Base-by-base conservation (phyloP, 2,329 filamentous ascomycete species). In the Ceratocystis eucalypticola region DNA sequence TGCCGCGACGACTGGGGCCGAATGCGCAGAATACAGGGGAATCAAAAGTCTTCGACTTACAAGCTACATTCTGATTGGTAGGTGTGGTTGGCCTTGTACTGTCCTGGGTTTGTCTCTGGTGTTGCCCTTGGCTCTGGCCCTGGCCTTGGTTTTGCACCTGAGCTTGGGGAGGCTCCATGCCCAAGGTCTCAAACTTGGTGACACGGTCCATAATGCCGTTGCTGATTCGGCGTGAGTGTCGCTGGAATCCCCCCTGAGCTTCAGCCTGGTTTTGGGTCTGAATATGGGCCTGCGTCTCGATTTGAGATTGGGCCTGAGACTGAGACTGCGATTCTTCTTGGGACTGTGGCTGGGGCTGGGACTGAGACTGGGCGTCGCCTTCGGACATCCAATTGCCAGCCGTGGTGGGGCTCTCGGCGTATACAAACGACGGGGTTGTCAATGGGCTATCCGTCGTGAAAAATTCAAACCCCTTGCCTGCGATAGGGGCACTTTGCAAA, bases 191-290 rank as follows among this genome's bases (percentile, higher is more conserved):
- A 70, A 82, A 86, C 73, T 84, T 85, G 73, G 74, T 73, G 17
- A 86, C 81, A 70, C 83, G 78, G 70, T 84, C 82, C 74, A 84
- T 74, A 71, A 86, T 84, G 25, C 81, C 82, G 70, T 82, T 81
- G 76, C 84, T 86, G 70, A 86, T 80, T 69, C 83, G 77, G 69
- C 80, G 72, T 15, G 30, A 59, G 62, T 66, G 62, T 61, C 62
- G 28, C 53, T 64, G 64, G 44, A 55, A 57, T 10, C 20, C 69
- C 73, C 71, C 46, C 79, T 77, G 62, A 70, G 73, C 62, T 77
- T 77, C 67, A 77, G 75, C 64, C 4, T 33, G 45, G 15, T 44
- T 28, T 25, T 45, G 28, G 28, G 5, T 28, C 41, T 64, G 65
- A n/a, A 75, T 76, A 66, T 80, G 79, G 46, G 75, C 77, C 69